phyloP scores from a whole-genome alignment of 2,329 filamentous ascomycete genomes.

The Phialemoniopsis sp. region DNA sequence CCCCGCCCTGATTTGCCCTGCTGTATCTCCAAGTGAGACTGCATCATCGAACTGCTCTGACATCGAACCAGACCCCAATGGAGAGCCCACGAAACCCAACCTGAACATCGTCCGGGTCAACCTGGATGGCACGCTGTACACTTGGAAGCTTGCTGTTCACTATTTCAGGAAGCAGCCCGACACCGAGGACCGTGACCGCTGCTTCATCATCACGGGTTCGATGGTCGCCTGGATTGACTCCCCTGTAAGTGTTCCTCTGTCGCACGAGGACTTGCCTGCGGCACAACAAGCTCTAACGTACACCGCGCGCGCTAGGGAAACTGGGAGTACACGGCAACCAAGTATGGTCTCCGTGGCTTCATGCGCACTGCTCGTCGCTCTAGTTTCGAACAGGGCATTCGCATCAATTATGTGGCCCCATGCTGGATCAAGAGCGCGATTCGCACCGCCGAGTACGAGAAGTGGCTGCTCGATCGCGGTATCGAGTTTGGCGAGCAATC shows the following conservation, averaged over 20 bases:
- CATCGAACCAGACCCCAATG: constrained; percentile 9
- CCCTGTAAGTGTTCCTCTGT: constrained; percentile 16
- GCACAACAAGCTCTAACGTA: too few relatives aligned
- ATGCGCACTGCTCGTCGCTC: constrained; percentile 33
- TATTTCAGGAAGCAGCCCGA: constrained; percentile 38
- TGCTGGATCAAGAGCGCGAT: constrained; percentile 33
- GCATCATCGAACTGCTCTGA: too few relatives aligned
- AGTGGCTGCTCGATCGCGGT: constrained; percentile 29
- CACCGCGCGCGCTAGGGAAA: too few relatives aligned
- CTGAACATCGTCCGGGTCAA: constrained; percentile 36
- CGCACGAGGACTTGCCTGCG: not conserved
- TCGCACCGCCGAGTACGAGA: constrained; percentile 32
- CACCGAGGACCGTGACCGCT: constrained; percentile 32
- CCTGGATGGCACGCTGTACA: constrained; percentile 35
- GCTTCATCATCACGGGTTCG: constrained; percentile 43
- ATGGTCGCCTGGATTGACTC: constrained; percentile 43
- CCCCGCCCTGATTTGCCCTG: too few relatives aligned
- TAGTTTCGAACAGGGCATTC: constrained; percentile 33
- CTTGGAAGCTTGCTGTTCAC: constrained; percentile 39
- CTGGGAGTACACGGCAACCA: constrained; percentile 35
- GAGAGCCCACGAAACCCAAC: constrained; percentile 28
- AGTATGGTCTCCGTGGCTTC: constrained; percentile 37
- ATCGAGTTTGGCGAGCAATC: constrained; percentile 32
- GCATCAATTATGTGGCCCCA: constrained; percentile 41
- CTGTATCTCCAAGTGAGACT: too few relatives aligned